Evolutionary conservation across 208 protist species (phyloP), one percentile per base, ranked within the genome.

Genomic region (Crithidia sp.): DNA sequence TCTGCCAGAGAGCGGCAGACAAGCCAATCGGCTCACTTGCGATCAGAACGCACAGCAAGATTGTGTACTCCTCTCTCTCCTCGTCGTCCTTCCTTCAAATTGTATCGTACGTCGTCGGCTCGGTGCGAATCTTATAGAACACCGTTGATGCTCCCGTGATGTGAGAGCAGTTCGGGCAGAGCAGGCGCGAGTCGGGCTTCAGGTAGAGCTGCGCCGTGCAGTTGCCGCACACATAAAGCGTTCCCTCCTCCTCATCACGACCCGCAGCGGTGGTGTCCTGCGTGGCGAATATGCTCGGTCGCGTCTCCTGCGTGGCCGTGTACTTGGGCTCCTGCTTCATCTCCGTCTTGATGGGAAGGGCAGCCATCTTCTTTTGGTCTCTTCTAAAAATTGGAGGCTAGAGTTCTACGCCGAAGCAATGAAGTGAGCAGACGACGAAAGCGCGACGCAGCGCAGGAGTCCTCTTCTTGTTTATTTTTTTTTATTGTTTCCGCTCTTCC

Each of bases 111-210:
- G 83, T 91, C 0, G 92, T 96, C 10, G 89, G 68, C 61, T 92
- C 81, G 41, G 81, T 91, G 45, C 92, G 89, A n/a, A 95, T 63
- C 74, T 96, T 96, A 74, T 96, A 96, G 67, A 96, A 96, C 3
- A 96, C 90, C 7, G 81, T 91, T n/a, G 89, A 95, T 12, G 88
- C 93, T 3, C 92, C 92, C 2, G 89, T 95, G 37, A 89, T 71
- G 52, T 93, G 84, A 13, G 88, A 85, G 78, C 92, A 96, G 53
- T 81, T 82, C 5, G 92, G 86, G 61, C 92, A 96, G 83, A 89
- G 78, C 40, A 96, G 76, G 10, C 81, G 73, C 5, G 83, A 88
- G 36, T 71, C 74, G 17, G 76, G 72, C 28, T 80, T 85, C 19
- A 96, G 71, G 19, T 73, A 80, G 12, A 96, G 82, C 39, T 85